These are phyloP conservation scores for Boletus subcaerulescens DNA, from an alignment of 768 basidiomycete species.

Conservation along the genomic window DNA sequence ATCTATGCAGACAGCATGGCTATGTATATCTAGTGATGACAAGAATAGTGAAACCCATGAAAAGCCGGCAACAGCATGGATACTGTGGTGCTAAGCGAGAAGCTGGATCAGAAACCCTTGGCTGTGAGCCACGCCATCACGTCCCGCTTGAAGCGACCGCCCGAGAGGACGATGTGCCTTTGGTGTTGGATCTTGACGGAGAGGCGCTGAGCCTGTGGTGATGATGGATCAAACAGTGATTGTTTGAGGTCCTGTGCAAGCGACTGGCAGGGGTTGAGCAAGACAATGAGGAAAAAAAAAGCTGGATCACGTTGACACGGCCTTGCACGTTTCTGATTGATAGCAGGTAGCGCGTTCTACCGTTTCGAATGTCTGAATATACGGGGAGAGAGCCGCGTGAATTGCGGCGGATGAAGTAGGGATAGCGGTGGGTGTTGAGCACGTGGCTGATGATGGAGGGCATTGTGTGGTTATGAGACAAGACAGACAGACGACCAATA, in stretches of 20 bases:
- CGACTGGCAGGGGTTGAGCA: conserved; percentile 36
- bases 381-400: conserved; percentile 67
- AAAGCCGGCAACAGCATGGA: conserved; percentile 4
- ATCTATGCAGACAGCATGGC: neutral
- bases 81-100: conserved; percentile 8
- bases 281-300: neutral
- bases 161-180: conserved; percentile 56
- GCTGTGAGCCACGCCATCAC: conserved; percentile 60
- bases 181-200: conserved; percentile 46
- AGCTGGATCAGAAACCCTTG: conserved; percentile 55
- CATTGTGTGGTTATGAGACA: conserved; percentile 1
- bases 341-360: conserved; percentile 53
- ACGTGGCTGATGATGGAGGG: conserved; percentile 16
- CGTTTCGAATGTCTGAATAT: conserved; percentile 71
- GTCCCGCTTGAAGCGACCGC: conserved; percentile 60
- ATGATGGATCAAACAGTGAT: conserved; percentile 47
- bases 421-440: conserved; percentile 1
- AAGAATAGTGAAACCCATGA: conserved; percentile 7
- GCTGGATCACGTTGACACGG: conserved; percentile 46
- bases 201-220: conserved; percentile 48
- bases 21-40: too few relatives aligned
- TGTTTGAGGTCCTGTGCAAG: conserved; percentile 55
- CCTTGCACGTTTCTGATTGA: conserved; percentile 71
- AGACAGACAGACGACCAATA: too few relatives aligned
- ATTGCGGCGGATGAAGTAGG: conserved; percentile 68